These are phyloP conservation scores for Pholiota molesta DNA, from an alignment of 768 basidiomycete species.

Conservation along the genomic window DNA sequence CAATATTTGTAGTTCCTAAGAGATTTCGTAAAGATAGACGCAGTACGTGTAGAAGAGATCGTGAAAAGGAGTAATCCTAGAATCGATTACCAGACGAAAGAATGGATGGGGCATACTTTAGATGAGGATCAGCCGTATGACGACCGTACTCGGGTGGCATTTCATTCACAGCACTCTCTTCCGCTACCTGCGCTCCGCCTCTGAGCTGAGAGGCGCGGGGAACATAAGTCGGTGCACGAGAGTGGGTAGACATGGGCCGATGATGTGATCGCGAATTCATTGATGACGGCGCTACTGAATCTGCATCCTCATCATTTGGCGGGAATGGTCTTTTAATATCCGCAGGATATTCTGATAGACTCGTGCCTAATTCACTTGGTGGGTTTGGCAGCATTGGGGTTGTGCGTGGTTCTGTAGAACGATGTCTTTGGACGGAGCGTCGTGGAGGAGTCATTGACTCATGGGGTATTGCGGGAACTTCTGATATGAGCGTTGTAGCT, in stretches of 20 bases:
- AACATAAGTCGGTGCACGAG: conserved; percentile 24
- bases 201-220: conserved; percentile 18
- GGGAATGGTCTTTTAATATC: conserved; percentile 7
- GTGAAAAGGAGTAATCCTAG: conserved; percentile 1
- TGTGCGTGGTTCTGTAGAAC: background rate
- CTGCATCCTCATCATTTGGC: conserved; percentile 1
- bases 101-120: conserved; percentile 25
- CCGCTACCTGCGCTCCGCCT: conserved; percentile 9
- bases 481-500: background rate
- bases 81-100: conserved; percentile 26
- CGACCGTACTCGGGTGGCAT: conserved; percentile 25
- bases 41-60: background rate
- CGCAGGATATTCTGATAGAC: conserved; percentile 2
- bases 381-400: background rate
- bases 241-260: conserved; percentile 17
- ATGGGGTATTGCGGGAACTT: background rate
- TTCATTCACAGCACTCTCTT: conserved; percentile 11
- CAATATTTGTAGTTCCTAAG: background rate
- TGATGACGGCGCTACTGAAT: conserved; percentile 16
- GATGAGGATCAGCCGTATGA: conserved; percentile 21
- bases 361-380: background rate
- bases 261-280: conserved; percentile 6
- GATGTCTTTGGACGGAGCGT: background rate
- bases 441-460: background rate
- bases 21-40: background rate